phyloP scores from a whole-genome alignment of 768 basidiomycete species.

The Lepiota subincarnata region DNA sequence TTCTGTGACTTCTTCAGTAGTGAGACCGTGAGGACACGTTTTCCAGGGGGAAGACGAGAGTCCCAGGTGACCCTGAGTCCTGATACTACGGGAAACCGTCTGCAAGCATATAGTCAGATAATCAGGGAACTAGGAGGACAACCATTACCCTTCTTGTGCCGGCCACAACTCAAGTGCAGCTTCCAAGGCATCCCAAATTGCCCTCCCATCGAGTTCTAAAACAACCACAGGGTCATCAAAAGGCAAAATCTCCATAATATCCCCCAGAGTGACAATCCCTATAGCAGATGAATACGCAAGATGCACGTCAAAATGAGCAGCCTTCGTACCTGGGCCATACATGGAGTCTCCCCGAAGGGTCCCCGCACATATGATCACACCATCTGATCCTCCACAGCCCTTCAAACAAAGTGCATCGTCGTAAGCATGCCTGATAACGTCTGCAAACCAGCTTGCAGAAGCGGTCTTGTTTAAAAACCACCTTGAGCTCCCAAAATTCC shows the following conservation, averaged over 20 bases:
- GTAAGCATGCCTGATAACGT: constrained; percentile 79
- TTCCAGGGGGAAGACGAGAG: constrained; percentile 63
- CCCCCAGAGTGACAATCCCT: constrained; percentile 78
- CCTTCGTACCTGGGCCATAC: constrained; percentile 68
- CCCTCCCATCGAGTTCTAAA: constrained; percentile 71
- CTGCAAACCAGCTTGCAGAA: constrained; percentile 80
- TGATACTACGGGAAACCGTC: constrained; percentile 85
- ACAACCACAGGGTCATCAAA: constrained; percentile 86
- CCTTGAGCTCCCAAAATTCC: background rate
- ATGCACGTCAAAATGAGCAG: background rate
- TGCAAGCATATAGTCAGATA: constrained; percentile 22
- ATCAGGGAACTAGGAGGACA: background rate
- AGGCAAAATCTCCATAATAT: constrained; percentile 85
- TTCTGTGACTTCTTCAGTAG: constrained; percentile 40
- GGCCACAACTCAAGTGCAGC: constrained; percentile 73
- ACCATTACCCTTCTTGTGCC: constrained; percentile 78
- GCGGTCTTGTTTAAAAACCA: constrained; percentile 43
- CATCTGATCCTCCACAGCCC: constrained; percentile 66
- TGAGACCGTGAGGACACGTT: constrained; percentile 74
- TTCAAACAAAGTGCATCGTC: constrained; percentile 62
- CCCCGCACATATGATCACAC: constrained; percentile 77
- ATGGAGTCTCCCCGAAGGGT: constrained; percentile 82
- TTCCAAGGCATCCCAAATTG: constrained; percentile 80
- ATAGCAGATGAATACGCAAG: constrained; percentile 1
- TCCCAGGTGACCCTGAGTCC: constrained; percentile 88